These are phyloP conservation scores for Aspergillus brunneoviolaceus DNA, from an alignment of 2,329 filamentous ascomycete species.

Conservation along the genomic window DNA sequence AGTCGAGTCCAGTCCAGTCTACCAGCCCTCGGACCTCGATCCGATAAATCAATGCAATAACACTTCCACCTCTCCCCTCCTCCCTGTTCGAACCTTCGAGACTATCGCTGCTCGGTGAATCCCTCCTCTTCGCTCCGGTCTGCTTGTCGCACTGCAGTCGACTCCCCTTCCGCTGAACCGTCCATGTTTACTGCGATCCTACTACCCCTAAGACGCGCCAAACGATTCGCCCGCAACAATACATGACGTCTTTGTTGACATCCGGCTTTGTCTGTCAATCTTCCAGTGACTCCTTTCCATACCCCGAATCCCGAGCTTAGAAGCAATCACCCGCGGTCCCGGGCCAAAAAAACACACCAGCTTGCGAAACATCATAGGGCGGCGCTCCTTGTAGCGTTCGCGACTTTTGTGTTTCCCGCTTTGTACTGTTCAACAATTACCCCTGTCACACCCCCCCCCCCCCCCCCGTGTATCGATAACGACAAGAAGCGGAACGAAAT, in stretches of 20 bases:
- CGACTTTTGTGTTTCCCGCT: constrained; percentile 26
- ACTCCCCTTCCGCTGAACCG: neutral
- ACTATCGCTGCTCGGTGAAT: neutral
- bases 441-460: too few relatives aligned
- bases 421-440: neutral
- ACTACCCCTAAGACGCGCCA: constrained; percentile 19
- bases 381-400: constrained; percentile 36
- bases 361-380: constrained; percentile 21
- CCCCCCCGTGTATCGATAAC: neutral
- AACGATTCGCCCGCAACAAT: constrained; percentile 21
- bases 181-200: constrained; percentile 10
- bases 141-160: constrained; percentile 5
- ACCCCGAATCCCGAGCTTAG: neutral
- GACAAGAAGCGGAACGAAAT: neutral
- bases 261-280: constrained; percentile 18
- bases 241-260: constrained; percentile 43
- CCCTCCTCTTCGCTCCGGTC: neutral
- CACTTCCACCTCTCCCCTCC: constrained; percentile 4
- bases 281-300: constrained; percentile 8
- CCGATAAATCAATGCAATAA: neutral
- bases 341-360: neutral
- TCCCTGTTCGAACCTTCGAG: neutral
- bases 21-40: constrained; percentile 4
- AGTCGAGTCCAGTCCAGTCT: neutral
- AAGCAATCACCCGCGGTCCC: neutral